Evolutionary conservation across 2,329 filamentous ascomycete genomes (phyloP).

Genomic region (Colletotrichum paranaense): DNA sequence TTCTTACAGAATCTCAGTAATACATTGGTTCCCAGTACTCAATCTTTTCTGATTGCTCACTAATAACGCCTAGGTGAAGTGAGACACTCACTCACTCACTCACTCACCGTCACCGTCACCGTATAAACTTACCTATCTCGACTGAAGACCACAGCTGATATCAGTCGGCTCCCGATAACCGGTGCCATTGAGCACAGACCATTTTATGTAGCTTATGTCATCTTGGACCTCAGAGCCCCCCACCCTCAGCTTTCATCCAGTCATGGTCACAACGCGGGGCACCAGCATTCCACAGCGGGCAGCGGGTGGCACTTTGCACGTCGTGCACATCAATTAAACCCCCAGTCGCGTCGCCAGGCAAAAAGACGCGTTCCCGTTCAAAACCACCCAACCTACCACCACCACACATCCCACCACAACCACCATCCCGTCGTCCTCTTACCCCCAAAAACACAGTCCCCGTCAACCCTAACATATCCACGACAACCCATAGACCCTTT

Average conservation of each 20-base stretch:
- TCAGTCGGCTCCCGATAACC: background rate
- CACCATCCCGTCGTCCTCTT: background rate
- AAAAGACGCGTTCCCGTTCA: slow-evolving; percentile 26
- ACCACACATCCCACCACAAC: slow-evolving; percentile 42
- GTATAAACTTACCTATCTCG: background rate
- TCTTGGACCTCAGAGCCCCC: background rate
- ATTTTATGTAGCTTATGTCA: background rate
- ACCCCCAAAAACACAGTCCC: slow-evolving; percentile 12
- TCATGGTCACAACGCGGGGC: slow-evolving; percentile 5
- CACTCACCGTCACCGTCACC: background rate
- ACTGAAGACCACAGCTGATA: background rate
- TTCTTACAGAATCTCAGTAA: no score
- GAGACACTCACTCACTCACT: background rate
- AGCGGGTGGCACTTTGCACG: background rate
- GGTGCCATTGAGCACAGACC: background rate
- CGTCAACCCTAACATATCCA: background rate
- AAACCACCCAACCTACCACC: slow-evolving; percentile 40
- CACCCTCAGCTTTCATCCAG: background rate
- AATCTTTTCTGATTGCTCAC: background rate
- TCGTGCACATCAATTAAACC: slow-evolving; percentile 30
- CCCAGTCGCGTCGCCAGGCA: slow-evolving; percentile 27
- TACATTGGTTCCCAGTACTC: no score
- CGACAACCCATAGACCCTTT: background rate
- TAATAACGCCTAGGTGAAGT: background rate
- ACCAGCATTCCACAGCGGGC: slow-evolving; percentile 1